A percentile compares a stretch with the other conserved stretches of the same genome.
Conservation (phyloP, 176 grass and related monocot genomes). For the Carex kokanica region DNA sequence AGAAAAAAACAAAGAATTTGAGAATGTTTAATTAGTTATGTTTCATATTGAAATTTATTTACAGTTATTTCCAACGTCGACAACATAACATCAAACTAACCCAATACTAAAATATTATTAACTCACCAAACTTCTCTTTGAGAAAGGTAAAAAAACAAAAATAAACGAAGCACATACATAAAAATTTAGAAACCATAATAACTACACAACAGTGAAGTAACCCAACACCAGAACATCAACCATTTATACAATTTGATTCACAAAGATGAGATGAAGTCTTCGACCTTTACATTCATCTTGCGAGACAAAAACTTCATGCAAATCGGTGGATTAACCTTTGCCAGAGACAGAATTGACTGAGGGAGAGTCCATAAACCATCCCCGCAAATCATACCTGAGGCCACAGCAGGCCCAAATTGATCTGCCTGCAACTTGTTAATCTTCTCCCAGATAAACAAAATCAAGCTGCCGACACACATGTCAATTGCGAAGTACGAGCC, state of each 20-base stretch:
- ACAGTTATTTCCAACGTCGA: background rate
- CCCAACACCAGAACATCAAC: background rate
- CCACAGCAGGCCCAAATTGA: conserved; percentile 72
- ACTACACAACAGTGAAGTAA: conserved; percentile 3
- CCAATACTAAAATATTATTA: background rate
- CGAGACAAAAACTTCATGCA: conserved; percentile 88
- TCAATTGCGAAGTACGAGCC: conserved; percentile 84
- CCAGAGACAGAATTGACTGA: conserved; percentile 67
- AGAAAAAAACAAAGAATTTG: too few species aligned
- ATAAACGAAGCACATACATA: background rate
- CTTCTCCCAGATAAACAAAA: conserved; percentile 73
- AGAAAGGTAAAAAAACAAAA: background rate
- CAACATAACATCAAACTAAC: background rate
- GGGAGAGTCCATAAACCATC: conserved; percentile 93
- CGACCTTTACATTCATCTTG: conserved; percentile 30
- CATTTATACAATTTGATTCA: background rate
- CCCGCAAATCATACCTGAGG: conserved; percentile 87
- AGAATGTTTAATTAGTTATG: background rate
- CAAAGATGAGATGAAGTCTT: conserved; percentile 7
- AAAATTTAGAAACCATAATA: background rate
- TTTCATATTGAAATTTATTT: background rate
- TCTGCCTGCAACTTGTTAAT: conserved; percentile 66
- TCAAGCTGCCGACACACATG: conserved; percentile 62
- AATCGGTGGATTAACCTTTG: conserved; percentile 82
- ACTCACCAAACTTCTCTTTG: conserved; percentile 1